Percentiles rank a stretch among this genome's conserved stretches.
phyloP scores from a whole-genome alignment of 257 asterid genomes.

The Fraxinus americana region DNA sequence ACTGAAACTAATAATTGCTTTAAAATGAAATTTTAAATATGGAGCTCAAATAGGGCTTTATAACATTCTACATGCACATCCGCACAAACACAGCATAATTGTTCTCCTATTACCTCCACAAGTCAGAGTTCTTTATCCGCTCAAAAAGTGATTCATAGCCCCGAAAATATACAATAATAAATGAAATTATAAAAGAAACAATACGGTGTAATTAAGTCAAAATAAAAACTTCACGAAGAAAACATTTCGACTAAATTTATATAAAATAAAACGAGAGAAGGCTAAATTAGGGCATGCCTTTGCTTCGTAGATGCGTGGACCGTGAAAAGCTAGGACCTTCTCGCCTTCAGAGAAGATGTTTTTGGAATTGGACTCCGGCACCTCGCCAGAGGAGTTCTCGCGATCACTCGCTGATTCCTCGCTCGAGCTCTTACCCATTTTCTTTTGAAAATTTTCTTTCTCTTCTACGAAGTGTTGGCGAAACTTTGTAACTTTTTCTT shows the following conservation, averaged over 20 bases:
- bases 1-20: too few species aligned
- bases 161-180: background rate
- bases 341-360: conserved; percentile 42
- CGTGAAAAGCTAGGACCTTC: conserved; percentile 64
- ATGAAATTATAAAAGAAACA: background rate
- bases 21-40: too few species aligned
- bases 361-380: background rate
- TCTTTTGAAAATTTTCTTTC: background rate
- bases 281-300: conserved; percentile 44
- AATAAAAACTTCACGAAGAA: background rate
- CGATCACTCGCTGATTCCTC: conserved; percentile 4
- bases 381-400: background rate
- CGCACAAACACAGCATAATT: background rate
- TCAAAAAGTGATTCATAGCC: background rate
- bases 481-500: background rate
- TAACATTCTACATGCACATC: background rate
- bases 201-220: background rate
- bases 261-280: background rate
- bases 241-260: background rate
- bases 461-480: background rate
- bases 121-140: background rate
- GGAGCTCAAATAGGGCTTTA: too few species aligned
- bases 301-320: conserved; percentile 56
- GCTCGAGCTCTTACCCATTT: background rate
- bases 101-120: background rate